A percentile compares a stretch with the other conserved stretches of the same genome.
Evolutionary conservation across 768 basidiomycete genomes (phyloP).

Genomic region (Lyophyllum atratum): DNA sequence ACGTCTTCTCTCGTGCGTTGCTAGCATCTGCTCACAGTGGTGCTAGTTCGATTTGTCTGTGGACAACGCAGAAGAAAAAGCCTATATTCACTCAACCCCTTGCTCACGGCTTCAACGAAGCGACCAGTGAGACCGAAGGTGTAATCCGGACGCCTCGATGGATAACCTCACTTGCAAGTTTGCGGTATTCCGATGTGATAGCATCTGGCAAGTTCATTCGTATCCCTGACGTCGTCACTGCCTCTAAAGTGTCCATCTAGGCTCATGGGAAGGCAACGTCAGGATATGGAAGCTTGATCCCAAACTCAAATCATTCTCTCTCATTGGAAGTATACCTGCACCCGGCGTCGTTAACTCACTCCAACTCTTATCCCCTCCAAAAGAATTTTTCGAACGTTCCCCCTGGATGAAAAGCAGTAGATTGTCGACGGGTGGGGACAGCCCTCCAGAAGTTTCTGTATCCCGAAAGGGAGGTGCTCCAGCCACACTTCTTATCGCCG

Average conservation of each 20-base stretch:
- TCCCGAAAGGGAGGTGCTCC: slow-evolving; percentile 20
- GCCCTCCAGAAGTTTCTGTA: neutral
- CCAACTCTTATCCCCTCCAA: slow-evolving; percentile 67
- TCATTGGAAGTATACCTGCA: slow-evolving; percentile 61
- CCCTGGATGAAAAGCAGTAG: slow-evolving; percentile 29
- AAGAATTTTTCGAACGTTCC: slow-evolving; percentile 41
- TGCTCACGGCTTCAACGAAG: slow-evolving; percentile 84
- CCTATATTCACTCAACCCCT: slow-evolving; percentile 85
- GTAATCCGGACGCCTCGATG: slow-evolving; percentile 80
- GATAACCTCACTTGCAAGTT: slow-evolving; percentile 82
- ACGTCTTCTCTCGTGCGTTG: slow-evolving; percentile 29
- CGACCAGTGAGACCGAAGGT: slow-evolving; percentile 72
- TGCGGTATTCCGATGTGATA: slow-evolving; percentile 90
- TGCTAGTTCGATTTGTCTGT: slow-evolving; percentile 86
- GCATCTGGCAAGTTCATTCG: slow-evolving; percentile 64
- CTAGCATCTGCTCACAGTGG: neutral
- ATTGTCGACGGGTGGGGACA: neutral
- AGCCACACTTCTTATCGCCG: slow-evolving; percentile 69
- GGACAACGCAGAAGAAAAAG: slow-evolving; percentile 93
- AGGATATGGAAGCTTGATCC: slow-evolving; percentile 90
- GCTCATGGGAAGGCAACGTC: slow-evolving; percentile 91
- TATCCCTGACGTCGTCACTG: neutral
- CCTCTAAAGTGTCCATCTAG: slow-evolving; percentile 38
- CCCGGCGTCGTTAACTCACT: slow-evolving; percentile 90
- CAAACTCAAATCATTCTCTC: slow-evolving; percentile 75